Evolutionary conservation across 2,329 filamentous ascomycete species (phyloP), one percentile per base, ranked within the genome.

Genomic region (Raffaelea deltoideospora): DNA sequence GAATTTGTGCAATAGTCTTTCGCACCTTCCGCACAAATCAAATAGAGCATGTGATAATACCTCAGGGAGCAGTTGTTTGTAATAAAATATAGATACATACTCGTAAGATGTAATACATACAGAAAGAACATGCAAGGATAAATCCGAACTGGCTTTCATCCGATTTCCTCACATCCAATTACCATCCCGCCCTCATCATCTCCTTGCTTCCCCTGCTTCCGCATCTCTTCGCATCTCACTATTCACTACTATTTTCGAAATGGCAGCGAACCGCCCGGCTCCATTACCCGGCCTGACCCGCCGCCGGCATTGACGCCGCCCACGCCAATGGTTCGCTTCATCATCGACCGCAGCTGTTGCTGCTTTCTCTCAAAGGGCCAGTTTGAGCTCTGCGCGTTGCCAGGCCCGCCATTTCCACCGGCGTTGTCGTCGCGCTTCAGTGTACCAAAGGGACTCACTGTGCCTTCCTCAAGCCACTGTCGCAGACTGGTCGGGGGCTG

Each of bases 381-480:
- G 24, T 19, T 35, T 5, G 37, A 22, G 6, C 13, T 29, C 6
- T 23, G n/a, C 18, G 13, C 24, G 20, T n/a, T 31, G 6, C 17
- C n/a, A 15, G 19, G n/a, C 5, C 10, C 13, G 13, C 5, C 24
- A 24, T 28, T 20, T 31, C 17, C 8, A n/a, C 6, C n/a, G 10
- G 13, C 22, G 1, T 11, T 27, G 26, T 27, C 33, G 22, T 37
- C 41, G 26, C 43, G 43, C 26, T 42, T 45, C 29, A 56, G 42
- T 27, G 52, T 49, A 21, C 47, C 51, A 41, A 57, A 57, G 4
- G 55, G 55, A 34, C 54, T 57, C 7, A 57, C 53, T 10, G 48
- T 51, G 32, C 51, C 52, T 3, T 50, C 48, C 31, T 48, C 36
- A 31, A 59, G 42, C 54, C 54, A 58, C 23, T 44, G 46, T 34